Conservation (phyloP, 371 early-diverging fungal species). For the Neoconidiobolus thromboides region DNA sequence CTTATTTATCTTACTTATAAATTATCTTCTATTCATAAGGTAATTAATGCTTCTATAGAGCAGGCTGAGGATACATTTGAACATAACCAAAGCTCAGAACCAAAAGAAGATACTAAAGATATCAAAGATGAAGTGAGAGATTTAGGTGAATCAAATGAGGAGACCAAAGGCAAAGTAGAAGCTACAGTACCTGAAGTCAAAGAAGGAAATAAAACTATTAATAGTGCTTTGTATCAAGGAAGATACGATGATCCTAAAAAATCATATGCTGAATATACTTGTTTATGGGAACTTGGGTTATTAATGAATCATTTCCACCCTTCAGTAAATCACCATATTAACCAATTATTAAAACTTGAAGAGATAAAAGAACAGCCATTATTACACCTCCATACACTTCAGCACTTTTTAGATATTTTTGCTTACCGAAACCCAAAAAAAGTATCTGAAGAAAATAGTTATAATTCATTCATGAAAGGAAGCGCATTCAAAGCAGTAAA, state of each 20-base stretch:
- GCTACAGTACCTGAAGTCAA: background rate
- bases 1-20: slow-evolving; percentile 64
- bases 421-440: slow-evolving; percentile 89
- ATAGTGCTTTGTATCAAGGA: slow-evolving; percentile 45
- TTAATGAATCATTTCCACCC: slow-evolving; percentile 81
- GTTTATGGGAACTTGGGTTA: slow-evolving; percentile 80
- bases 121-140: slow-evolving; percentile 19
- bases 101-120: slow-evolving; percentile 18
- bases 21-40: slow-evolving; percentile 14
- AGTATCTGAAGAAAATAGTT: slow-evolving; percentile 8
- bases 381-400: slow-evolving; percentile 73
- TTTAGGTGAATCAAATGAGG: background rate
- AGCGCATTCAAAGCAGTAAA: background rate
- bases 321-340: slow-evolving; percentile 61
- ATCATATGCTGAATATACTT: slow-evolving; percentile 55
- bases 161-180: slow-evolving; percentile 9
- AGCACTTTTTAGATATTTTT: slow-evolving; percentile 88
- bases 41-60: slow-evolving; percentile 25
- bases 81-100: slow-evolving; percentile 18
- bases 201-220: background rate
- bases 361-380: slow-evolving; percentile 56
- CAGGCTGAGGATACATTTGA: slow-evolving; percentile 53
- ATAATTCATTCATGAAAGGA: slow-evolving; percentile 27
- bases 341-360: slow-evolving; percentile 43
- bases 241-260: slow-evolving; percentile 75